A percentile compares a stretch with the other conserved stretches of the same genome.
These are phyloP conservation scores for Eimeria mitis DNA, from an alignment of 169 alveolate genomes.

Conservation along the genomic window DNA sequence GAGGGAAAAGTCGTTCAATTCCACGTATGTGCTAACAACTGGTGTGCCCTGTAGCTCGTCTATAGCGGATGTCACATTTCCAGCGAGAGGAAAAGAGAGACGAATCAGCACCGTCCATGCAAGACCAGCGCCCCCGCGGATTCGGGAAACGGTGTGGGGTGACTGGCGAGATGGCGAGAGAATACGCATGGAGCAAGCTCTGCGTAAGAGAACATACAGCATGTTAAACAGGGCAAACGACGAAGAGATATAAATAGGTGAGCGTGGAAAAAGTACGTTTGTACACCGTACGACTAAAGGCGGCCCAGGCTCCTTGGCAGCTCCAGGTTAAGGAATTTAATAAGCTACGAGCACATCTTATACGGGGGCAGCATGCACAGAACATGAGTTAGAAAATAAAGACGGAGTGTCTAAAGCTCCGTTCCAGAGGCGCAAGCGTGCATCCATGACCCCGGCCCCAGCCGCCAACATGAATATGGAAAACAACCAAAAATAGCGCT, in stretches of 20 bases:
- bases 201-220: neutral
- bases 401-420: neutral
- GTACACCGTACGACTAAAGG: neutral
- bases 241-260: neutral
- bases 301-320: neutral
- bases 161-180: neutral
- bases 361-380: neutral
- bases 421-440: neutral
- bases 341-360: neutral
- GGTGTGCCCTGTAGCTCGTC: neutral
- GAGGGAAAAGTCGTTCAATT: neutral
- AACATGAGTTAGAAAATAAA: neutral
- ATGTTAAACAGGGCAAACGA: neutral
- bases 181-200: neutral
- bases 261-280: neutral
- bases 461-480: too few species aligned
- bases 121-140: too few species aligned
- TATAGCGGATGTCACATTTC: neutral
- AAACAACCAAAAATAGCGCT: neutral
- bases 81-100: neutral
- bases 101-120: neutral
- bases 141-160: neutral
- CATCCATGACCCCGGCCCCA: neutral
- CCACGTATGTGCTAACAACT: neutral
- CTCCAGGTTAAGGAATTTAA: neutral